These are phyloP conservation scores for Lolium rigidum DNA, from an alignment of 176 grass and related monocot genomes.

Conservation along the genomic window DNA sequence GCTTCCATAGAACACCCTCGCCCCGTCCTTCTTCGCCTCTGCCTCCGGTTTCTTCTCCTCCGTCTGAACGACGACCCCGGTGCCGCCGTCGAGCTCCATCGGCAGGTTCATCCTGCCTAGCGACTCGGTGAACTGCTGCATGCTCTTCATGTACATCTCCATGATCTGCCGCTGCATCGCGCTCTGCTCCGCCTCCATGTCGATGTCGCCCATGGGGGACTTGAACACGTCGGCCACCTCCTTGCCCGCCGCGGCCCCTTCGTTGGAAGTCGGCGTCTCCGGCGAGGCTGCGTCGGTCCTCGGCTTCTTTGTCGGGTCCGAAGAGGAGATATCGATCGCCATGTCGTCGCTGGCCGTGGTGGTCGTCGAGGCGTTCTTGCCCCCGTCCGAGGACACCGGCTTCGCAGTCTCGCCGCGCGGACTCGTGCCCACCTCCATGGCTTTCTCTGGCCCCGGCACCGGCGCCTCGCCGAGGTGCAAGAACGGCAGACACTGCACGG, in stretches of 20 bases:
- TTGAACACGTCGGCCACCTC: slow-evolving; percentile 51
- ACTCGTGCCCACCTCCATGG: slow-evolving; percentile 49
- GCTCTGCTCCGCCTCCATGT: slow-evolving; percentile 71
- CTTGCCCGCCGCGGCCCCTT: not conserved
- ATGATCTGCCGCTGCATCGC: slow-evolving; percentile 96
- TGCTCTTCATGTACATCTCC: slow-evolving; percentile 94
- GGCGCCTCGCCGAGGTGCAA: slow-evolving; percentile 42
- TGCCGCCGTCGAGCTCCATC: slow-evolving; percentile 54
- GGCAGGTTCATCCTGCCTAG: slow-evolving; percentile 80
- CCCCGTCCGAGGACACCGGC: slow-evolving; percentile 41
- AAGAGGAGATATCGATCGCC: not conserved
- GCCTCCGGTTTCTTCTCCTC: slow-evolving; percentile 52
- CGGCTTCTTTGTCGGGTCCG: not conserved
- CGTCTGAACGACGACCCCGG: slow-evolving; percentile 32
- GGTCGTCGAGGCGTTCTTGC: slow-evolving; percentile 59
- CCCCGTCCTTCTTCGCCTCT: slow-evolving; percentile 69
- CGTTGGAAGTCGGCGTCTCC: slow-evolving; percentile 66
- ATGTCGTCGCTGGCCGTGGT: slow-evolving; percentile 56
- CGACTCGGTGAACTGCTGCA: slow-evolving; percentile 93
- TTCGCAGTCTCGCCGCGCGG: not conserved
- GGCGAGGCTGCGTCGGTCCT: slow-evolving; percentile 22
- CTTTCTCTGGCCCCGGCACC: not conserved
- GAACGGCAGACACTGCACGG: slow-evolving; percentile 79
- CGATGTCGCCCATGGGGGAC: slow-evolving; percentile 59
- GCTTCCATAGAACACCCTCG: slow-evolving; percentile 93